phyloP scores from a whole-genome alignment of 768 basidiomycete genomes.

The Stropharia rugosoannulata region DNA sequence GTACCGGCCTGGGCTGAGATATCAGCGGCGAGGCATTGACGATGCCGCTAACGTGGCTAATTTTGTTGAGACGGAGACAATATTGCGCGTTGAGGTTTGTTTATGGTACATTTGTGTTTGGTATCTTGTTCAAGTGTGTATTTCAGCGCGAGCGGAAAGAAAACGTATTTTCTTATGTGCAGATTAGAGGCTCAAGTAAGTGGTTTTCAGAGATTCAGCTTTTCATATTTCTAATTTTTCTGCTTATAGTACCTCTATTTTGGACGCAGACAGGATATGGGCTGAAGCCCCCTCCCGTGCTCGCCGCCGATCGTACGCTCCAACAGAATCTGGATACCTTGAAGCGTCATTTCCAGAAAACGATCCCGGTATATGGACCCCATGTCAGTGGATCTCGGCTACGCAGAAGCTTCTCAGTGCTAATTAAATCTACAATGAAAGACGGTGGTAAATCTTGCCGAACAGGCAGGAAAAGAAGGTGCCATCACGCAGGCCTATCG shows the following conservation, averaged over 20 bases:
- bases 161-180: conserved; percentile 87
- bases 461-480: conserved; percentile 87
- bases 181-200: conserved; percentile 89
- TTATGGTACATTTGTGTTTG: neutral
- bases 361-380: conserved; percentile 69
- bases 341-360: conserved; percentile 70
- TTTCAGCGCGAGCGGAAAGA: conserved; percentile 66
- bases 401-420: neutral
- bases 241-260: conserved; percentile 75
- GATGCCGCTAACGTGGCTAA: conserved; percentile 93
- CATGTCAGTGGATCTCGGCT: conserved; percentile 45
- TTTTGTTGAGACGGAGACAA: conserved; percentile 93
- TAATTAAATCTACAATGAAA: conserved; percentile 25
- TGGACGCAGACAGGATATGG: conserved; percentile 90
- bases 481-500: conserved; percentile 76
- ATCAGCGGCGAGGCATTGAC: conserved; percentile 93
- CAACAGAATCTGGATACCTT: conserved; percentile 71
- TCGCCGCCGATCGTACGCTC: conserved; percentile 72
- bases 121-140: neutral
- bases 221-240: conserved; percentile 3
- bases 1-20: conserved; percentile 89
- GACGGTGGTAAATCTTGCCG: conserved; percentile 88
- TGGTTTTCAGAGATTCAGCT: conserved; percentile 6
- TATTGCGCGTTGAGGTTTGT: conserved; percentile 76
- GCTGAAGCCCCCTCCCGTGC: conserved; percentile 82